Conservation (phyloP, 1,284 basidiomycete genomes). For the Cryptococcus hybrid region DNA sequence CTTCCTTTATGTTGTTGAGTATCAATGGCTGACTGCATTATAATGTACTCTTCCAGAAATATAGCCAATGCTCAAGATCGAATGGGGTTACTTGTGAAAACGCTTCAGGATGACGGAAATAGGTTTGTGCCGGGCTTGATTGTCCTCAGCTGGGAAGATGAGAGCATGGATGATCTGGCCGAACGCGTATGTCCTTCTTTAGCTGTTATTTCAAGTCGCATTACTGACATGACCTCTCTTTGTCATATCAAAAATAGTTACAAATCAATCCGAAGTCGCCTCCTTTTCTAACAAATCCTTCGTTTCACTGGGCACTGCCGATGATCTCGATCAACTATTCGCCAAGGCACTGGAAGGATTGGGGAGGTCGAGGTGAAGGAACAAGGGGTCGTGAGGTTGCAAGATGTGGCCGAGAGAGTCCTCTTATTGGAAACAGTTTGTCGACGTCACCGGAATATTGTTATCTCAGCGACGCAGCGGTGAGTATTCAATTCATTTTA, state of each 20-base stretch:
- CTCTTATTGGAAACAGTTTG: constrained; percentile 18
- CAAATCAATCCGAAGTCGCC: constrained; percentile 21
- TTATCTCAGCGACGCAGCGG: constrained; percentile 3
- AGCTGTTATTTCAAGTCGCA: neutral
- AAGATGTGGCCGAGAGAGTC: constrained; percentile 11
- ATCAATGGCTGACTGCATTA: too few species aligned
- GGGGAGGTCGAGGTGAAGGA: constrained; percentile 14
- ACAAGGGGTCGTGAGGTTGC: constrained; percentile 19
- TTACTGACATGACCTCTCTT: neutral
- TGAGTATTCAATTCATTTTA: constrained; percentile 1
- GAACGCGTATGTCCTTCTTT: constrained; percentile 17
- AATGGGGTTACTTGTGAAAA: constrained; percentile 19
- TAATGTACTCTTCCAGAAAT: constrained; percentile 17
- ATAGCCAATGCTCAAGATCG: constrained; percentile 32
- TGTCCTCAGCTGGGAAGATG: constrained; percentile 40
- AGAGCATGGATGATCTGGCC: constrained; percentile 29
- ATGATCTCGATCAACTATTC: constrained; percentile 33
- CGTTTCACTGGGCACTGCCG: constrained; percentile 25
- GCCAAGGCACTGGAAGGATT: constrained; percentile 13
- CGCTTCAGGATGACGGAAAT: constrained; percentile 9
- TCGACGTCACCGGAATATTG: constrained; percentile 12
- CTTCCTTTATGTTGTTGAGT: neutral
- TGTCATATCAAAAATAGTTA: constrained; percentile 11
- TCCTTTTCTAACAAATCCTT: constrained; percentile 23
- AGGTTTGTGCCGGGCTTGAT: constrained; percentile 28